Evolutionary conservation across 441 rosid genomes (phyloP).

Genomic region (Lepidium campestre): DNA sequence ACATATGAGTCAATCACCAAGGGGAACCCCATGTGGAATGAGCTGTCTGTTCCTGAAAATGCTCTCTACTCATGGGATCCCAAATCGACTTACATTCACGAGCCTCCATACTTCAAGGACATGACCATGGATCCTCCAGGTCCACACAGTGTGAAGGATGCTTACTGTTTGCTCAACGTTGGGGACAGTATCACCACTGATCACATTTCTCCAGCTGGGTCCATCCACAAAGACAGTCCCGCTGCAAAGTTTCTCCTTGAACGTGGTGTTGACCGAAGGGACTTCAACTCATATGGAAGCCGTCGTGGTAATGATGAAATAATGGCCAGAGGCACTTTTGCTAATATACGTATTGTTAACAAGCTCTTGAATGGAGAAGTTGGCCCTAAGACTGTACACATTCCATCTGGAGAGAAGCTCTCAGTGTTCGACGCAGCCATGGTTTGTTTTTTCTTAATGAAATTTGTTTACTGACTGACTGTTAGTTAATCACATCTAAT

Average conservation of each 20-base stretch:
- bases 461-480: background rate
- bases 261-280: conserved; percentile 76
- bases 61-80: conserved; percentile 80
- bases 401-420: conserved; percentile 94
- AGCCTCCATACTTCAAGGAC: conserved; percentile 95
- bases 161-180: conserved; percentile 90
- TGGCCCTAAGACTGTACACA: conserved; percentile 85
- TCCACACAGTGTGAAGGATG: conserved; percentile 84
- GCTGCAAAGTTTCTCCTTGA: conserved; percentile 88
- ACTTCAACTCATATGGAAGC: conserved; percentile 97
- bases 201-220: conserved; percentile 98
- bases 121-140: conserved; percentile 96
- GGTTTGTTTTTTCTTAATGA: conserved; percentile 22
- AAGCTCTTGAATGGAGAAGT: conserved; percentile 94
- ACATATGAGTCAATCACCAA: conserved; percentile 88
- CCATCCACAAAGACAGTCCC: conserved; percentile 93
- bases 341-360: conserved; percentile 92
- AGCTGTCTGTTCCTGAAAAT: conserved; percentile 58
- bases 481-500: background rate
- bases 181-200: conserved; percentile 99
- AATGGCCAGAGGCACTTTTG: conserved; percentile 99
- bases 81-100: conserved; percentile 93
- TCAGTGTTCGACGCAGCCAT: conserved; percentile 84
- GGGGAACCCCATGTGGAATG: conserved; percentile 97
- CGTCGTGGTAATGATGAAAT: conserved; percentile 96